These are phyloP conservation scores for Mycena polygramma DNA, from an alignment of 768 basidiomycete species.

Conservation along the genomic window DNA sequence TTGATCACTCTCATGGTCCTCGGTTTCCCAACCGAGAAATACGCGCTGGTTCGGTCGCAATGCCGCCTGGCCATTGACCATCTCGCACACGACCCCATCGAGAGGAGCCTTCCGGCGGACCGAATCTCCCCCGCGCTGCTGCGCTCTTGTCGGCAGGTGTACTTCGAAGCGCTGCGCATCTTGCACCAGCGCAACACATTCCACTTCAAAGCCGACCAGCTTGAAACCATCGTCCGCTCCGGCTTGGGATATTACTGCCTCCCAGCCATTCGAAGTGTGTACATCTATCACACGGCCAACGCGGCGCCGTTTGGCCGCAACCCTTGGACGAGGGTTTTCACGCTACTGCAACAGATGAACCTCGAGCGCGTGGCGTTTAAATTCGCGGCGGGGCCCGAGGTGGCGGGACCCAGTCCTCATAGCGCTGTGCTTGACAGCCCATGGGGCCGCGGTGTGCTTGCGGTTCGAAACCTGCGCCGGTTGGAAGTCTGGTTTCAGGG, in stretches of 20 bases:
- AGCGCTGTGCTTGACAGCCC: neutral
- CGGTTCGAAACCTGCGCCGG: neutral
- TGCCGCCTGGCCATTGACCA: neutral
- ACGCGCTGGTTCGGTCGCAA: neutral
- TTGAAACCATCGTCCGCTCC: neutral
- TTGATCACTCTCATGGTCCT: neutral
- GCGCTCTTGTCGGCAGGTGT: conserved; percentile 13
- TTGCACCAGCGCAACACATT: conserved; percentile 15
- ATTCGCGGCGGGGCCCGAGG: neutral
- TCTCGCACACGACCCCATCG: neutral
- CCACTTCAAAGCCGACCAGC: neutral
- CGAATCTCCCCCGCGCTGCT: conserved; percentile 1
- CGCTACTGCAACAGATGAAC: conserved; percentile 3
- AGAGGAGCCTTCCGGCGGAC: neutral
- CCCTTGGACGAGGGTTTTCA: neutral
- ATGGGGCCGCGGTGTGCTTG: neutral
- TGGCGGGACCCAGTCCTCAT: neutral
- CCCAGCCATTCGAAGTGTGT: neutral
- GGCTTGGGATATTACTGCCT: neutral
- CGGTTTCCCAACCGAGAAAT: neutral
- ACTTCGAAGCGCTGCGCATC: conserved; percentile 9
- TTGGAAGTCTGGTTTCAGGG: neutral
- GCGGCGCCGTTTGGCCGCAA: neutral
- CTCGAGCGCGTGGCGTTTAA: neutral
- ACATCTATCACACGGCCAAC: neutral